A percentile compares a stretch with the other conserved stretches of the same genome.
Conservation (phyloP, 1,139 yeast genomes). For the Kodamaea sp. region DNA sequence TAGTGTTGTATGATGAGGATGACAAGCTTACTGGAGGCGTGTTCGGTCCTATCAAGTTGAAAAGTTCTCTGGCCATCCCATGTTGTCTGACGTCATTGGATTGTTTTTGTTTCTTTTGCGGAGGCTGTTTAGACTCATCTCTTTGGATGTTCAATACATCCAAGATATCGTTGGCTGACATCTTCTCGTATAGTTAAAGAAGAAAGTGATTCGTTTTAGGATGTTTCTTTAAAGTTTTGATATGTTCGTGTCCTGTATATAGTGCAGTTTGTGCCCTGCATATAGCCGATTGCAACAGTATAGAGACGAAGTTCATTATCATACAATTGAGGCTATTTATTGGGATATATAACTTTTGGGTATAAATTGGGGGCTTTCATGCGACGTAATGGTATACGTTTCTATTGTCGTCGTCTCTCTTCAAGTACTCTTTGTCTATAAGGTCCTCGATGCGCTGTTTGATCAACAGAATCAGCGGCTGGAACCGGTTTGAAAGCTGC, state of each 20-base stretch:
- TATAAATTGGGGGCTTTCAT: too few species aligned
- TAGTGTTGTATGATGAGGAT: slow-evolving; percentile 44
- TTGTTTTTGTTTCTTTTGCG: slow-evolving; percentile 44
- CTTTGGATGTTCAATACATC: slow-evolving; percentile 73
- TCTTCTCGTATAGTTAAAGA: slow-evolving; percentile 18
- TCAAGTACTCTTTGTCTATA: slow-evolving; percentile 80
- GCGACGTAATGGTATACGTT: slow-evolving; percentile 75
- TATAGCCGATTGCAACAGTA: too few species aligned
- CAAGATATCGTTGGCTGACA: slow-evolving; percentile 65
- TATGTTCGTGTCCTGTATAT: slow-evolving; percentile 1
- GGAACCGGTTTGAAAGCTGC: slow-evolving; percentile 65
- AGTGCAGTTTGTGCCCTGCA: too few species aligned
- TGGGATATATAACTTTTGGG: too few species aligned
- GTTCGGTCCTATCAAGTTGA: slow-evolving; percentile 85
- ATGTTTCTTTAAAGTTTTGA: too few species aligned
- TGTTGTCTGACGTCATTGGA: slow-evolving; percentile 45
- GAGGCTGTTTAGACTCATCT: slow-evolving; percentile 37
- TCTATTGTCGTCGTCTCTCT: slow-evolving; percentile 65
- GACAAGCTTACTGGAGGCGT: slow-evolving; percentile 75
- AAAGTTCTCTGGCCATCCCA: slow-evolving; percentile 90
- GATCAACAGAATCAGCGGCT: slow-evolving; percentile 65
- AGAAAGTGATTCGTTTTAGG: too few species aligned
- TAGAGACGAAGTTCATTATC: too few species aligned
- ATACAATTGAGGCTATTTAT: too few species aligned
- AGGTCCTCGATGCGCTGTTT: slow-evolving; percentile 80